Percentiles rank a stretch among this genome's conserved stretches.
Evolutionary conservation across 768 basidiomycete genomes (phyloP).

Genomic region (Rickenella mellea): DNA sequence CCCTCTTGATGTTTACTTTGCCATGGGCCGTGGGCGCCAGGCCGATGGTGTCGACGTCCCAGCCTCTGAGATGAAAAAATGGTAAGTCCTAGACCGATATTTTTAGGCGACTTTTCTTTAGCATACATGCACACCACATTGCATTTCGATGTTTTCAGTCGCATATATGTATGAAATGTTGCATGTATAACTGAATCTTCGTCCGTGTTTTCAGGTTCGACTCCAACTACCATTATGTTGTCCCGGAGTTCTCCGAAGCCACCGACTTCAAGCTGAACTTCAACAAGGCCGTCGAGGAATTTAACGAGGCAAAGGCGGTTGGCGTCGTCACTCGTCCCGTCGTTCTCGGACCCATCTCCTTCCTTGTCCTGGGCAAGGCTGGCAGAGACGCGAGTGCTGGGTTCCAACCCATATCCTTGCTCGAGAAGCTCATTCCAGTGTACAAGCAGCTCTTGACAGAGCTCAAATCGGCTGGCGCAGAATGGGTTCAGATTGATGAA

Average conservation of each 20-base stretch:
- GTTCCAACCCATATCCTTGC: slow-evolving; percentile 87
- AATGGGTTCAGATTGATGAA: slow-evolving; percentile 95
- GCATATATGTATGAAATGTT: not conserved
- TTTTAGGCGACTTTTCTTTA: not conserved
- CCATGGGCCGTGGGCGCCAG: slow-evolving; percentile 98
- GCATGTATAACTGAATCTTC: not conserved
- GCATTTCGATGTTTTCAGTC: not conserved
- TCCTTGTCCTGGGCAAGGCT: slow-evolving; percentile 88
- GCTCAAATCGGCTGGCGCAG: slow-evolving; percentile 87
- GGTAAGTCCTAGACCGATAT: slow-evolving; percentile 40
- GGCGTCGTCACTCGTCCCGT: slow-evolving; percentile 93
- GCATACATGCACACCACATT: not conserved
- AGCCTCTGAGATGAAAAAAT: slow-evolving; percentile 99
- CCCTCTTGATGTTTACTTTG: slow-evolving; percentile 91
- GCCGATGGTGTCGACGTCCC: slow-evolving; percentile 91
- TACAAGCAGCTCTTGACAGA: slow-evolving; percentile 86
- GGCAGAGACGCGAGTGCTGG: slow-evolving; percentile 71
- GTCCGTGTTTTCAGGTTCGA: slow-evolving; percentile 61
- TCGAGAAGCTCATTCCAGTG: slow-evolving; percentile 81
- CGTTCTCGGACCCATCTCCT: slow-evolving; percentile 90
- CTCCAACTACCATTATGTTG: slow-evolving; percentile 98
- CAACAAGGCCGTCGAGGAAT: slow-evolving; percentile 94
- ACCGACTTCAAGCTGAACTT: slow-evolving; percentile 91
- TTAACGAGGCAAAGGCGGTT: slow-evolving; percentile 84
- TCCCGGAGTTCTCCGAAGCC: slow-evolving; percentile 86